Base-by-base conservation (phyloP, 148 eudicot genomes). In the Simmondsia chinensis region DNA sequence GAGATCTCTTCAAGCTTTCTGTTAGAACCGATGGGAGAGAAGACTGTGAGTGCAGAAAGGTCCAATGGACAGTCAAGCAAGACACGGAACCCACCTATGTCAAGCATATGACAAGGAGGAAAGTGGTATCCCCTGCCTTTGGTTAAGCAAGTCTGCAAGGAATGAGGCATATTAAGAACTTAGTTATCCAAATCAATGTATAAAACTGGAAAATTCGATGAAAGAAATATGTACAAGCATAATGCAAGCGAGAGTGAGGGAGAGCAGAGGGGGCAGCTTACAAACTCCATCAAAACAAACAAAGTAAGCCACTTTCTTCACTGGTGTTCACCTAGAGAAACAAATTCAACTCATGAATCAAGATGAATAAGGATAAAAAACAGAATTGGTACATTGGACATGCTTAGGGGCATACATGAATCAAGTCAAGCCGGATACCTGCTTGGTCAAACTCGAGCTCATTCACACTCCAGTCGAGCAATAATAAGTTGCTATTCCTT, bases 61-160 rank as follows among this genome's bases (percentile, higher is more conserved):
- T 88, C 96, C 63, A 88, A 50, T 4, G 96, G 96, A 54, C 83
- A 88, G 62, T 88, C 94, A 44, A 83, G 66, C 35, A 88, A 59
- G 43, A 88, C 35, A 26, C 63, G 66, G 39, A 80, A 73, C 15
- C 94, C 96, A 34, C 64, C 65, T 6, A 83, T 52, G 50, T 73
- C 54, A 37, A 80, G 28, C 3, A 83, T 70, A 54, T 80, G 71
- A 68, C 87, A 77, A 16, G 94, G 75, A 9, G 96, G 94, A 56
- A 73, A 75, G 52, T 83, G 46, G 53, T 57, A 83, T 13, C 79
- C 83, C 44, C 54, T 52, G 13, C 89, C 86, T 65, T 80, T 67
- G 49, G 82, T 88, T 33, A 88, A 60, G 61, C 96, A 80, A 51
- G 81, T 80, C 89, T 84, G 82, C 59, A 57, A 32, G 34, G n/a